Percentiles rank a stretch among this genome's conserved stretches.
phyloP scores from a whole-genome alignment of 2,329 filamentous ascomycete genomes.

The Teratosphaeria gauchensis region DNA sequence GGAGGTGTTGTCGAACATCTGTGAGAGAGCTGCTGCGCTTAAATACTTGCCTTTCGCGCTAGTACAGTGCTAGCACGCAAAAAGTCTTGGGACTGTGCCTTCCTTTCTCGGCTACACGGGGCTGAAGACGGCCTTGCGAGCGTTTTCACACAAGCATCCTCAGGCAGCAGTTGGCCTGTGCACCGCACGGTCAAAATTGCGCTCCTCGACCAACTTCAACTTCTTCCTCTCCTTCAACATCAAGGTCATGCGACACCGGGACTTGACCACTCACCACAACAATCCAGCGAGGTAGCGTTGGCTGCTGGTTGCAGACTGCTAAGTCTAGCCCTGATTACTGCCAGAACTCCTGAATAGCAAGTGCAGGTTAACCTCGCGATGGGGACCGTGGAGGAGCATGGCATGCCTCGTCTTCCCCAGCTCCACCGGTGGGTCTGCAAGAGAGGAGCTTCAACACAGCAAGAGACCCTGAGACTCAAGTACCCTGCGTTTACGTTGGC shows the following conservation, averaged over 20 bases:
- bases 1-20: neutral
- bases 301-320: neutral
- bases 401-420: neutral
- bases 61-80: neutral
- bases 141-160: neutral
- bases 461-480: neutral
- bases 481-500: neutral
- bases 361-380: neutral
- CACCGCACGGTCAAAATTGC: neutral
- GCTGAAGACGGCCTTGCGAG: neutral
- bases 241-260: neutral
- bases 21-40: neutral
- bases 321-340: neutral
- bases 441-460: neutral
- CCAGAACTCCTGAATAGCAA: neutral
- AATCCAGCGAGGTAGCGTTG: neutral
- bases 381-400: neutral
- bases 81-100: neutral
- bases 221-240: neutral
- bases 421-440: neutral
- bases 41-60: neutral
- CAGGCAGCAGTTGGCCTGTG: neutral
- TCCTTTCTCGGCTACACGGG: neutral
- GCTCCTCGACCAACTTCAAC: neutral
- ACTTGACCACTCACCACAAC: neutral